Evolutionary conservation across 2,329 filamentous ascomycete genomes (phyloP), one percentile per base, ranked within the genome.

Genomic region (Neophaeococcomyces mojaviensis): DNA sequence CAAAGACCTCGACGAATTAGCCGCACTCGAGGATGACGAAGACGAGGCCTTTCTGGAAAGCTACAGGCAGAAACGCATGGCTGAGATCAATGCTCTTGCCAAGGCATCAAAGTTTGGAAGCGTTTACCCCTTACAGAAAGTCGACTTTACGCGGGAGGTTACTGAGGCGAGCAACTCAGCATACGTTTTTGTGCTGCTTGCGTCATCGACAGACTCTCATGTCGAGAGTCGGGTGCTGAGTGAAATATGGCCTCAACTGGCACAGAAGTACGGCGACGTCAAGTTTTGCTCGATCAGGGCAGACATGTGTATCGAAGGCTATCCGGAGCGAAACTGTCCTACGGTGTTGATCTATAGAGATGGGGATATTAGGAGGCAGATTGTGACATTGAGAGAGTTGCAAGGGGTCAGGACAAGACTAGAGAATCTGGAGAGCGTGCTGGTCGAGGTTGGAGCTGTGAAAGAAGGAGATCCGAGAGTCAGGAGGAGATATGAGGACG

Each of bases 271-370:
- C 61, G 88, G 88, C 16, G 90, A 98, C 54, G 73, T 98, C 64
- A 98, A 98, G 68, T 98, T 98, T 67, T 97, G 90, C 64, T 87
- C 97, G 69, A 97, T 98, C 56, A 79, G 83, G 56, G 92, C 83
- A 5, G 82, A 88, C 61, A 80, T 96, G 69, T 95, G 92, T 48
- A 96, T 98, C 57, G 92, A 97, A 64, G 88, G 88, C 33, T 98
- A 98, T 65, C 92, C 92, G 1, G 92, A 97, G 59, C 77, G 78
- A 47, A 98, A 98, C 64, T 95, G 88, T 48, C 92, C 92, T 1
- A 98, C 92, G 0, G 88, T 98, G 30, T 63, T 98, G 52, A 78
- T 95, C 0, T 98, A 98, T 68, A 84, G 83, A 62, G 88, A 95
- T 58, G 88, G 88, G 15, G 87, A 98, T 62, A 95, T 98, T 55